A percentile compares a stretch with the other conserved stretches of the same genome.
phyloP scores from a whole-genome alignment of 129 eudicot species.

The Chrysanthemum lavandulifolium region DNA sequence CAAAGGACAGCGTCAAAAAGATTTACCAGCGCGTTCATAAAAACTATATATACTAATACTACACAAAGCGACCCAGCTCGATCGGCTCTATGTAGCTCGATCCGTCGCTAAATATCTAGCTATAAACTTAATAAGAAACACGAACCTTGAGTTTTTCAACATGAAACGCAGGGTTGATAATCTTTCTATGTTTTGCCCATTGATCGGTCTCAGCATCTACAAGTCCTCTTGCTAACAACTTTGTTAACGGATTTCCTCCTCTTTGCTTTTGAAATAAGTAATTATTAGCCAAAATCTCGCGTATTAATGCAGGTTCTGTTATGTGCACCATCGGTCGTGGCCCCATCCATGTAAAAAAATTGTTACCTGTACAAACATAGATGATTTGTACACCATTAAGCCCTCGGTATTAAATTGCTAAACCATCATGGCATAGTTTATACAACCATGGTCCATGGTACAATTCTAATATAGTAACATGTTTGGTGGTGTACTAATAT shows the following conservation, averaged over 20 bases:
- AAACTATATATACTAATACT: too few species aligned
- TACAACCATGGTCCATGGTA: too few species aligned
- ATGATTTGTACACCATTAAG: background rate
- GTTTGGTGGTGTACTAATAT: background rate
- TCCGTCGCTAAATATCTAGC: background rate
- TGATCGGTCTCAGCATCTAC: constrained; percentile 8
- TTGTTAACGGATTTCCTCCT: constrained; percentile 24
- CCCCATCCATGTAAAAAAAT: constrained; percentile 44
- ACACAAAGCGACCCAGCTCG: too few species aligned
- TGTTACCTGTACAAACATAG: background rate
- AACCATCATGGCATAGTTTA: too few species aligned
- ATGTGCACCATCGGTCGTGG: constrained; percentile 36
- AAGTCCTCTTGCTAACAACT: constrained; percentile 23
- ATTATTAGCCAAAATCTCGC: constrained; percentile 33
- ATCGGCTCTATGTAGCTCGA: too few species aligned
- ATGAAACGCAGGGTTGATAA: constrained; percentile 52
- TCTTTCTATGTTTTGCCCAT: constrained; percentile 49
- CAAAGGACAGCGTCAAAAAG: too few species aligned
- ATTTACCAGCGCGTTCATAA: too few species aligned
- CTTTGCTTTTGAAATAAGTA: constrained; percentile 30
- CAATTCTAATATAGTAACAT: background rate
- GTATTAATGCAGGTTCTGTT: constrained; percentile 37
- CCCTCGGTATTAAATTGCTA: too few species aligned
- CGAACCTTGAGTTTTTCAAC: constrained; percentile 46
- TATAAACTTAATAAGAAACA: background rate